phyloP scores from a whole-genome alignment of 352 stramenopile species.

The Pythium volutum region DNA sequence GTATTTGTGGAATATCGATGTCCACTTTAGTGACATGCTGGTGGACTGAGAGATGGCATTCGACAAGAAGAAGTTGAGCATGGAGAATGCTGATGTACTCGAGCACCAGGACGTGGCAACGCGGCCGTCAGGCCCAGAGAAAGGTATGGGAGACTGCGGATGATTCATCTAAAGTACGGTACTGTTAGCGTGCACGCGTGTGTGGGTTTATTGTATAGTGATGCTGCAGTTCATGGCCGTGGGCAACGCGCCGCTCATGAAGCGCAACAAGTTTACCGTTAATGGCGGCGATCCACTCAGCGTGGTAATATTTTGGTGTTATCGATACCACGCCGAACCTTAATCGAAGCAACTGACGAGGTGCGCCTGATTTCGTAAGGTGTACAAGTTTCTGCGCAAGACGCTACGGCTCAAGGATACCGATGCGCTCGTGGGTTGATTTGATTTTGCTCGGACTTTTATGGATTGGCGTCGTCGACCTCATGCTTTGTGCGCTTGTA shows the following conservation, averaged over 20 bases:
- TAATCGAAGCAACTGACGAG: too few relatives aligned
- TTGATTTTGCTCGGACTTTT: not conserved
- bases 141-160: conserved; percentile 26
- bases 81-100: conserved; percentile 17
- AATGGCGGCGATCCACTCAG: conserved; percentile 70
- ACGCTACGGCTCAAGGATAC: conserved; percentile 74
- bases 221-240: conserved; percentile 83
- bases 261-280: conserved; percentile 87
- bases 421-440: conserved; percentile 53
- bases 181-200: too few relatives aligned
- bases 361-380: conserved; percentile 29
- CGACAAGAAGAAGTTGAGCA: not conserved
- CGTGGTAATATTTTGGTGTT: too few relatives aligned
- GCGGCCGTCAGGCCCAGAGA: conserved; percentile 32
- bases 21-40: not conserved
- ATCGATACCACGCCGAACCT: too few relatives aligned
- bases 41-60: not conserved
- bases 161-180: too few relatives aligned
- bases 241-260: conserved; percentile 80
- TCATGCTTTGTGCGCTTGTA: conserved; percentile 10
- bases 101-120: not conserved
- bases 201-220: conserved; percentile 33
- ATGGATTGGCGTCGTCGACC: too few relatives aligned
- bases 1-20: not conserved
- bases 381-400: conserved; percentile 86